These are phyloP conservation scores for Paxillus rubicundulus DNA, from an alignment of 768 basidiomycete genomes.

Conservation along the genomic window DNA sequence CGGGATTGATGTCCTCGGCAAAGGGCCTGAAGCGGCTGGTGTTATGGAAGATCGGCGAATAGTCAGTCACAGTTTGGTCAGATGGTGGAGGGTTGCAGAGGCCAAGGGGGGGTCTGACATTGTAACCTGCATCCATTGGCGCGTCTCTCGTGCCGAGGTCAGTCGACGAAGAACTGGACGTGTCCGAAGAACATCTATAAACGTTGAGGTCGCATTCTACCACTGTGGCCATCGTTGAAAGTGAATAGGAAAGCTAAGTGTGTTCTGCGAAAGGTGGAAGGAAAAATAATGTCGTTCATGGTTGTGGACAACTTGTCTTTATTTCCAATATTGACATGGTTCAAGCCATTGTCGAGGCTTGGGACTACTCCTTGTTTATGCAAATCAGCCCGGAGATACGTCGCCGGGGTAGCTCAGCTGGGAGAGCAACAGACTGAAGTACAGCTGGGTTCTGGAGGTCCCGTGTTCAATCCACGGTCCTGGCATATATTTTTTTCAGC, in stretches of 20 bases:
- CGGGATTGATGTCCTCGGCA: conserved; percentile 3
- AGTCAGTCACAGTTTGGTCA: neutral
- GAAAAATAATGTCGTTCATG: neutral
- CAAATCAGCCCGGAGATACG: too few species aligned
- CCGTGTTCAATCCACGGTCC: conserved; percentile 56
- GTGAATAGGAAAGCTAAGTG: neutral
- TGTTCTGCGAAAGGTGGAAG: neutral
- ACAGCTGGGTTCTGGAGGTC: conserved; percentile 43
- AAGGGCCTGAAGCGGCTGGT: conserved; percentile 9
- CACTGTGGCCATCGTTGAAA: neutral
- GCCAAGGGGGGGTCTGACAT: neutral
- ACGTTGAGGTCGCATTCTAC: neutral
- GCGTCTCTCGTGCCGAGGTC: neutral
- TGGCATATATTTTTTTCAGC: conserved; percentile 36
- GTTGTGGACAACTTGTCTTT: neutral
- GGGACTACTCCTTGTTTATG: too few species aligned
- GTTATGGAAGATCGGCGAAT: neutral
- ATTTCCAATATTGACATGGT: neutral
- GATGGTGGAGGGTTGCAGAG: neutral
- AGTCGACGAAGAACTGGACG: neutral
- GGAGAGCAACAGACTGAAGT: conserved; percentile 76
- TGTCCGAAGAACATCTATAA: neutral
- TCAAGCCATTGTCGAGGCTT: too few species aligned
- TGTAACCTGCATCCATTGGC: neutral
- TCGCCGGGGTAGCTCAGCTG: conserved; percentile 69